Evolutionary conservation across 495 filamentous ascomycete species (phyloP), one percentile per base, ranked within the genome.

Genomic region (Tuber magnatum): DNA sequence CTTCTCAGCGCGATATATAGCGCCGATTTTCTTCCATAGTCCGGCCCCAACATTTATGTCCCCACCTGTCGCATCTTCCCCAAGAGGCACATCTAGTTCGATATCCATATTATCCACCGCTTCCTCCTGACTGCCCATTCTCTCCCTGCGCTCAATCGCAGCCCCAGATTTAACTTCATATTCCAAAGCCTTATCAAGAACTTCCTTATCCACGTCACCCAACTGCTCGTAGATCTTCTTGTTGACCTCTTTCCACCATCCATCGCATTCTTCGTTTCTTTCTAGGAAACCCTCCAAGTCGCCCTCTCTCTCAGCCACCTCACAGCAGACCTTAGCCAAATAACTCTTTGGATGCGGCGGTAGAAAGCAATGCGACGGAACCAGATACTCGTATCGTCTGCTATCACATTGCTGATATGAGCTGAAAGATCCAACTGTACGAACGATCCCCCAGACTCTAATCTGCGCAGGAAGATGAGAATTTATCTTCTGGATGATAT

Each of bases 371-470:
- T 97, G 91, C 40, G 91, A 93, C 14, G 95, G 95, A 83, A 99
- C 92, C 56, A 99, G 86, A 81, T 98, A 99, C 82, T 99, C 95
- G 84, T 99, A 99, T 83, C 93, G 92, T 73, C 95, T 88, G 18
- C 93, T 97, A 81, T 98, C 95, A 81, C 94, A 97, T 61, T 92
- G 86, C 79, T 95, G 90, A 82, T 99, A 98, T 83, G 91, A 92
- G 83, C 90, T 97, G 86, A 98, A 99, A 72, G 90, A 87, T 73
- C 91, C 92, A 79, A 88, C 93, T 1, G 94, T 94, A 35, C 92
- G 86, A 81, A 95, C 88, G 71, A 97, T 91, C 12, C 92, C 95
- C 95, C 95, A 99, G 16, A 99, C 88, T 16, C 94, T 88, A 73
- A 99, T 98, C 83, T 98, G 95, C 2, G 91, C 86, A 35, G 91